Evolutionary conservation across 2,329 filamentous ascomycete genomes (phyloP).

Genomic region (Botryotinia calthae): DNA sequence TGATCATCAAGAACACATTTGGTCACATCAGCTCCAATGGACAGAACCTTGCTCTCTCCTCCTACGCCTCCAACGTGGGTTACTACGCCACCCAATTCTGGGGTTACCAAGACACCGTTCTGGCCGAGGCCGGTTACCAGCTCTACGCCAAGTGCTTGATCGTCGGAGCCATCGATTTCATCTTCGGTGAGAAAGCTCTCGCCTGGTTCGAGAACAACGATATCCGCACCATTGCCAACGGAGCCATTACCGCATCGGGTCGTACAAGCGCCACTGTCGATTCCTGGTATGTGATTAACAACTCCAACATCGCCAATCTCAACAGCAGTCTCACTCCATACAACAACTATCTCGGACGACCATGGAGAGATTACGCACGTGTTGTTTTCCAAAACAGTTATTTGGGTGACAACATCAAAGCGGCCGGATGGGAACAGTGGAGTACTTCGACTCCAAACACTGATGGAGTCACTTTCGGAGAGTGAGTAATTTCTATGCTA

Average conservation of each 20-base stretch:
- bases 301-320: slow-evolving; percentile 47
- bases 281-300: slow-evolving; percentile 56
- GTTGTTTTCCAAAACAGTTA: slow-evolving; percentile 51
- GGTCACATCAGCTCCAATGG: slow-evolving; percentile 41
- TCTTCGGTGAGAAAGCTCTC: slow-evolving; percentile 52
- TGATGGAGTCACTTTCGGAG: not conserved
- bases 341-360: slow-evolving; percentile 51
- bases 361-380: slow-evolving; percentile 49
- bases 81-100: slow-evolving; percentile 56
- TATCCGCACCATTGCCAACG: slow-evolving; percentile 46
- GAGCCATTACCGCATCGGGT: slow-evolving; percentile 49
- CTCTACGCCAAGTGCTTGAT: slow-evolving; percentile 56
- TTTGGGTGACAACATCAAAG: slow-evolving; percentile 49
- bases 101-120: slow-evolving; percentile 56
- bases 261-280: slow-evolving; percentile 40
- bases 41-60: slow-evolving; percentile 53
- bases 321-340: slow-evolving; percentile 41
- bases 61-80: slow-evolving; percentile 50
- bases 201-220: slow-evolving; percentile 50
- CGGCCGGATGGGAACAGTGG: slow-evolving; percentile 53
- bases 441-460: slow-evolving; percentile 34
- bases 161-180: slow-evolving; percentile 57
- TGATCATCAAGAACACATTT: slow-evolving; percentile 47
- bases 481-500: not conserved
- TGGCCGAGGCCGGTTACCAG: slow-evolving; percentile 50